Base-by-base conservation (phyloP, 2,329 filamentous ascomycete species). In the Aspergillus sp. region DNA sequence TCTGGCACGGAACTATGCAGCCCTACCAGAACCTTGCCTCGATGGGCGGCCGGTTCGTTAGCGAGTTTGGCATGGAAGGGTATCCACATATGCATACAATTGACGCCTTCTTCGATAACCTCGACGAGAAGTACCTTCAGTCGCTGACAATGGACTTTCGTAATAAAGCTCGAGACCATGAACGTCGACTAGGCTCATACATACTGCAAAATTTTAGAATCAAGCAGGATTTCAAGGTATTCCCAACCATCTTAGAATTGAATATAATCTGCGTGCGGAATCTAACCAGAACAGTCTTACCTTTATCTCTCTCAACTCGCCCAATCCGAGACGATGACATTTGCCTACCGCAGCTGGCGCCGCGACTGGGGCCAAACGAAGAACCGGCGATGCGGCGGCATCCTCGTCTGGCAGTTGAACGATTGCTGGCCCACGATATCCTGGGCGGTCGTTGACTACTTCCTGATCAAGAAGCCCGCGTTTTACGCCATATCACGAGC, bases 1-100 rank as follows among this genome's bases (percentile, higher is more conserved):
- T 97, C n/a, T 97, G 93, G 93, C 93, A 97, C 72, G 93, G 93
- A 19, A 89, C 87, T 1, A 92, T 97, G 73, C 91, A 96, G 72
- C 93, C 91, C 68, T 97, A 96, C 70, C 93, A 97, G 70, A 89
- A 94, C 69, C 96, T 93, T 67, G 92, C 94, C 75, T 89, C 89
- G 64, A 86, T 97, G 0, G 87, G 88, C 19, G 93, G 93, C 3
- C 88, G 93, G 0, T 97, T 97, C 78, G 93, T 96, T 60, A 94
- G 91, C 58, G 94, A 97, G 74, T 97, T 97, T 69, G 94, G 93
- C 62, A 96, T 97, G 93, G 88, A 97, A 75, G 92, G 91, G 0
- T 96, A 96, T 73, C 93, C 93, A 0, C 87, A 88, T 64, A 87
- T 95, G 70, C 87, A 89, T 69, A 97, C 93, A 0, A 92, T 97